These are phyloP conservation scores for Tuber umbilicatum DNA, from an alignment of 495 filamentous ascomycete species.

Conservation along the genomic window DNA sequence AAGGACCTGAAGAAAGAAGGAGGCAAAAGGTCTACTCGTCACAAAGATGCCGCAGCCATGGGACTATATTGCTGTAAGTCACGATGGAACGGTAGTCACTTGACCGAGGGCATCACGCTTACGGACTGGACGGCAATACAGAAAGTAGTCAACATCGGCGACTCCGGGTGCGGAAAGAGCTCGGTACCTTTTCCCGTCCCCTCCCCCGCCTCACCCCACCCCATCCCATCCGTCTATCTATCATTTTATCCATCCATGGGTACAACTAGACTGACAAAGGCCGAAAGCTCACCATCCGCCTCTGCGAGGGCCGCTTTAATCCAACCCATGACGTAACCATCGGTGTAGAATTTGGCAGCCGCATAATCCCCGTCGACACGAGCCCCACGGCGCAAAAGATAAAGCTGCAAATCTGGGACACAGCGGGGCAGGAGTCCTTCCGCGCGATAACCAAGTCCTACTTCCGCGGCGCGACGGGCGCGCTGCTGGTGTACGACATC, in stretches of 20 bases:
- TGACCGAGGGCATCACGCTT: conserved; percentile 4
- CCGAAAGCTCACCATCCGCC: conserved; percentile 73
- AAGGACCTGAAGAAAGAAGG: not conserved
- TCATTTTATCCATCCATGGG: not conserved
- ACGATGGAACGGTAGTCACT: not conserved
- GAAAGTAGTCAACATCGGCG: conserved; percentile 95
- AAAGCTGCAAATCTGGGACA: conserved; percentile 83
- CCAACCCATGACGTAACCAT: conserved; percentile 94
- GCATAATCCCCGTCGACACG: conserved; percentile 79
- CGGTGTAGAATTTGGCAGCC: conserved; percentile 92
- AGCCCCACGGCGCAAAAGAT: conserved; percentile 49
- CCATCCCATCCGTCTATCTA: not conserved
- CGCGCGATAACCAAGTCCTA: conserved; percentile 82
- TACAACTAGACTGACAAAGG: conserved; percentile 19
- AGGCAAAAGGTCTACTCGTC: conserved; percentile 10
- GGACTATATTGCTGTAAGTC: conserved; percentile 77
- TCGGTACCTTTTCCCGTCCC: conserved; percentile 29
- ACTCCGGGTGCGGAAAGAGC: conserved; percentile 88
- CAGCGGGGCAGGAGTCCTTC: conserved; percentile 84
- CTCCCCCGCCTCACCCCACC: not conserved
- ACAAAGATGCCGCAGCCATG: conserved; percentile 68
- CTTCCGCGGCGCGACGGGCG: conserved; percentile 87
- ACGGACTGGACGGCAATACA: conserved; percentile 11
- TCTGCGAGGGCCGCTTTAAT: conserved; percentile 94
- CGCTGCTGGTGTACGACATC: conserved; percentile 92